Evolutionary conservation across 1,139 yeast species (phyloP).

Genomic region (Blastobotrys indianensis): DNA sequence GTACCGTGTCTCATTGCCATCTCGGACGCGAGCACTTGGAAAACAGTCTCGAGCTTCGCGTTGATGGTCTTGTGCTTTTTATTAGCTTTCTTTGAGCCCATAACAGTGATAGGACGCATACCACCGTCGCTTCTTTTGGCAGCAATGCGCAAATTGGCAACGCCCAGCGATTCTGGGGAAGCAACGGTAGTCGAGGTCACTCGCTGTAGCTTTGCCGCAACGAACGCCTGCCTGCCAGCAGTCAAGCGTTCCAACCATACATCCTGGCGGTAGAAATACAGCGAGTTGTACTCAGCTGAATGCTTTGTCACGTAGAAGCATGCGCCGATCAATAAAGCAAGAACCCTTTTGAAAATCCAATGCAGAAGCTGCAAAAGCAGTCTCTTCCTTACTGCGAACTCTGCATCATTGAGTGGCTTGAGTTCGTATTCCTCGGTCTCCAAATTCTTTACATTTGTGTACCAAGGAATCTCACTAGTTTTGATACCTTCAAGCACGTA

Average conservation of each 20-base stretch:
- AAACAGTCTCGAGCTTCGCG: slow-evolving; percentile 25
- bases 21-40: slow-evolving; percentile 25
- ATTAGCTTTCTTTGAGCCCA: slow-evolving; percentile 14
- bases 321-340: slow-evolving; percentile 45
- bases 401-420: background rate
- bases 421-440: no score
- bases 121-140: slow-evolving; percentile 24
- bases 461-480: slow-evolving; percentile 44
- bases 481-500: slow-evolving; percentile 34
- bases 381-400: slow-evolving; percentile 20
- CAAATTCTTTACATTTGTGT: slow-evolving; percentile 8
- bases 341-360: slow-evolving; percentile 53
- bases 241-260: slow-evolving; percentile 49
- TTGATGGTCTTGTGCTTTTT: slow-evolving; percentile 20
- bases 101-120: slow-evolving; percentile 26
- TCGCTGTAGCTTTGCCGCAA: background rate
- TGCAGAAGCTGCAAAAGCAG: slow-evolving; percentile 41
- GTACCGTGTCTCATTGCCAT: background rate
- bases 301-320: slow-evolving; percentile 66
- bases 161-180: slow-evolving; percentile 14
- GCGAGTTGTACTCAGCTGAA: slow-evolving; percentile 34
- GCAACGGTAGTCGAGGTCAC: slow-evolving; percentile 12
- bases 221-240: slow-evolving; percentile 11
- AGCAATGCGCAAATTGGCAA: slow-evolving; percentile 24
- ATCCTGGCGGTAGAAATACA: slow-evolving; percentile 52